Percentiles rank a stretch among this genome's conserved stretches.
Evolutionary conservation across 1,284 basidiomycete species (phyloP).

Genomic region (Volvariella surrecta): DNA sequence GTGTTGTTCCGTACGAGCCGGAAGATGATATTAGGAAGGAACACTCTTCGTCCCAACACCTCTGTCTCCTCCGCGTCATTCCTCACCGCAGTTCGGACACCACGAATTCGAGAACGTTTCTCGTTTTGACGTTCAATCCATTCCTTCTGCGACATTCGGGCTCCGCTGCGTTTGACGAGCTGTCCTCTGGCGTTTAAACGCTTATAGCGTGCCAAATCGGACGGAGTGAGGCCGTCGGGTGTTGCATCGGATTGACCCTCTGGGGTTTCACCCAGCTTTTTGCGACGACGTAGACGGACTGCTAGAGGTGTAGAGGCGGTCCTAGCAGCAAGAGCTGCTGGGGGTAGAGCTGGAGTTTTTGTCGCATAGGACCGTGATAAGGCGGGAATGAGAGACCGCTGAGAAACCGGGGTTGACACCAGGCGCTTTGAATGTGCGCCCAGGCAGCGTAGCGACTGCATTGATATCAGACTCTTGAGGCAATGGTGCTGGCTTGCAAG

Average conservation of each 20-base stretch:
- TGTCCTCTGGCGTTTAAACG: slow-evolving; percentile 47
- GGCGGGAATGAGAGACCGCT: slow-evolving; percentile 8
- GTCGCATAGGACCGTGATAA: slow-evolving; percentile 44
- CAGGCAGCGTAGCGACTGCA: slow-evolving; percentile 3
- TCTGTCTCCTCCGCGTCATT: slow-evolving; percentile 33
- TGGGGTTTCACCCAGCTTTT: slow-evolving; percentile 32
- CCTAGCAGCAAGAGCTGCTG: slow-evolving; percentile 45
- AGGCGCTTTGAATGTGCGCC: slow-evolving; percentile 12
- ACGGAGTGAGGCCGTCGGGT: slow-evolving; percentile 46
- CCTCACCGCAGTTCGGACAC: slow-evolving; percentile 34
- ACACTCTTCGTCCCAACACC: slow-evolving; percentile 75
- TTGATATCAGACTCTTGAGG: slow-evolving; percentile 7
- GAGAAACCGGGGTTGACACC: slow-evolving; percentile 16
- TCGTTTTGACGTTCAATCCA: slow-evolving; percentile 51
- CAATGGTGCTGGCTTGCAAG: slow-evolving; percentile 5
- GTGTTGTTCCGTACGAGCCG: slow-evolving; percentile 83
- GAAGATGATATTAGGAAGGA: slow-evolving; percentile 84
- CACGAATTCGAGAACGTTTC: slow-evolving; percentile 57
- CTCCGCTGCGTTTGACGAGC: slow-evolving; percentile 32
- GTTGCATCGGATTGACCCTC: slow-evolving; percentile 41
- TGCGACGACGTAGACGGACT: slow-evolving; percentile 59
- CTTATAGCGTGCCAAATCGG: slow-evolving; percentile 51
- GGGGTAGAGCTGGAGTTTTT: slow-evolving; percentile 22
- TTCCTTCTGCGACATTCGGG: slow-evolving; percentile 35
- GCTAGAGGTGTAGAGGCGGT: slow-evolving; percentile 63